These are phyloP conservation scores for Atalantia buxifolia DNA, from an alignment of 345 rosid species.

Conservation along the genomic window DNA sequence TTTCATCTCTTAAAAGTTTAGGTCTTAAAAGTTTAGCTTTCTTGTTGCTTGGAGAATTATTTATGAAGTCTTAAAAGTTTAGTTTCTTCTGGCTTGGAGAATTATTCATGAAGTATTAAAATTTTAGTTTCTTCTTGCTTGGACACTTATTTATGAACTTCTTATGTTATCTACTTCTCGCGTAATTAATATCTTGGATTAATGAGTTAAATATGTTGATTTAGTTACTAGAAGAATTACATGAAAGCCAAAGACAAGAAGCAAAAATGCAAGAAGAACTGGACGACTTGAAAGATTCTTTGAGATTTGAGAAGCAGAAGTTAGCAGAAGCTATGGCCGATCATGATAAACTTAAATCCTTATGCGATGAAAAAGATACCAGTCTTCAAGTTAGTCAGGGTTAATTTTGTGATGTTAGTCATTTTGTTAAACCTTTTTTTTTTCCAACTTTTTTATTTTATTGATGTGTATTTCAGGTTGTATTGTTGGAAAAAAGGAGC, in stretches of 20 bases:
- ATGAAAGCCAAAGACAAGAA: slow-evolving; percentile 61
- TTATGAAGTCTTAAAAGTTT: neutral
- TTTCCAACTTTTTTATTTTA: neutral
- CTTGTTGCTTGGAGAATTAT: neutral
- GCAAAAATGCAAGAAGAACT: slow-evolving; percentile 62
- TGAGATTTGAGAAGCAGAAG: slow-evolving; percentile 64
- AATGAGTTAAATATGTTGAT: slow-evolving; percentile 18
- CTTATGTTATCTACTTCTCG: neutral
- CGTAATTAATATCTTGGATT: slow-evolving; percentile 2
- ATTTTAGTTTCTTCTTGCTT: neutral
- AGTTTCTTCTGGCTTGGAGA: neutral
- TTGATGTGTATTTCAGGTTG: slow-evolving; percentile 42
- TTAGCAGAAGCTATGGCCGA: slow-evolving; percentile 46
- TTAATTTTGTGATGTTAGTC: slow-evolving; percentile 5
- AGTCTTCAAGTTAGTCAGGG: slow-evolving; percentile 60
- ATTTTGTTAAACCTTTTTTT: slow-evolving; percentile 1
- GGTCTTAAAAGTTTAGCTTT: neutral
- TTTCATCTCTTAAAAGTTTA: neutral
- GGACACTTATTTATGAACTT: neutral
- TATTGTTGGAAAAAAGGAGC: slow-evolving; percentile 49
- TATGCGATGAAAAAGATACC: slow-evolving; percentile 63
- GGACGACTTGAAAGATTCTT: slow-evolving; percentile 51
- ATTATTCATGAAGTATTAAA: neutral
- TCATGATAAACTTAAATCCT: slow-evolving; percentile 50
- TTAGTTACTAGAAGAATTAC: slow-evolving; percentile 71